Evolutionary conservation across 2,329 filamentous ascomycete species (phyloP), one percentile per base, ranked within the genome.

Genomic region (Lasiodiplodia theobromae): DNA sequence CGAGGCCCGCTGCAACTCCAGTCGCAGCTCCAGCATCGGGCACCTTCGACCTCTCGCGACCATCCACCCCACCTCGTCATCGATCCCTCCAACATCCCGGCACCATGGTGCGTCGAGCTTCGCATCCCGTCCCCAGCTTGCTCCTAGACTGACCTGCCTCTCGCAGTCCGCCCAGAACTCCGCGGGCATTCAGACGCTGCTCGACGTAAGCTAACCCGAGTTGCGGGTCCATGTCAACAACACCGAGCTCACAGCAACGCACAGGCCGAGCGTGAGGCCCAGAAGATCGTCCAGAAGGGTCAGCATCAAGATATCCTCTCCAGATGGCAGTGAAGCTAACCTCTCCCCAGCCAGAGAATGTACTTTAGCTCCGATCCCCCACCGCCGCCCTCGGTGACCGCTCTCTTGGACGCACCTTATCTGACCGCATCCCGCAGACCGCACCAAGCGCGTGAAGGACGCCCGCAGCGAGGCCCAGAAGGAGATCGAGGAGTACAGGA

Each of bases 231-330:
- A 28, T 70, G 73, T 75, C 74, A 74, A 74, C 67, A 63, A 52
- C 25, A 67, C 28, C 70, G 70, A 76, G 78, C 81, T 85, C 73
- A 85, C 77, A 31, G 10, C 47, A 68, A 38, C 52, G 34, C 68
- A 73, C 74, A 98, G 95, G 94, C 96, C 76, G 96, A 99, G 88
- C 92, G 94, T 83, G 95, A 98, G 82, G 96, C 96, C 71, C 95
- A 97, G 84, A 97, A 97, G 88, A 99, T 99, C 81, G 94, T 99
- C 69, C 95, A 98, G 82, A 94, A 96, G 88, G 92, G 95, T 96
- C 81, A 70, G 84, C 80, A 47, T 14, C 5, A 1, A 1, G 2
- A 8, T 4, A 4, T 18, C 37, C 31, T 14, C 49, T 31, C 5
- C 28, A 38, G 49, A n/a, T 4, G 0, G 2, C 21, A 11, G 34